Evolutionary conservation across 2,329 filamentous ascomycete species (phyloP), one percentile per base, ranked within the genome.

Genomic region (Colletotrichum spaethianum): DNA sequence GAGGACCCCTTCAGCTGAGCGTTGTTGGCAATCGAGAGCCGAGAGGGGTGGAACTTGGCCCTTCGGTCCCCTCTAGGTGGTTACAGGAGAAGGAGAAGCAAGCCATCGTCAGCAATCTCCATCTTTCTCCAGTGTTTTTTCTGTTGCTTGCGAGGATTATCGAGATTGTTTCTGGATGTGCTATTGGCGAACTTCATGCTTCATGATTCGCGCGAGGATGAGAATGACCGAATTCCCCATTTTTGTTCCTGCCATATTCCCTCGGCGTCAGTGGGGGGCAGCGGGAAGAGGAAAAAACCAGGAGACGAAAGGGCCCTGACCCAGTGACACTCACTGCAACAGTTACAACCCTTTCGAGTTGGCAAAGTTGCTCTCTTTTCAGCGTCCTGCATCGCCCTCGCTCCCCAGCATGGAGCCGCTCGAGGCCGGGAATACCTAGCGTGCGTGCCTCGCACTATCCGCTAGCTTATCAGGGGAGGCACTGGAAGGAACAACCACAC

Each of bases 151-250:
- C 65, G 40, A 68, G 59, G 69, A 70, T 67, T 50, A 36, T 60
- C 53, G 52, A 57, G 50, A 59, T 64, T 42, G 59, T 56, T 50
- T 36, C 56, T 56, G 52, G 26, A 63, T 59, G 36, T 38, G 57
- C 53, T 44, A 63, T 59, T 44, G 57, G 44, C 36, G 36, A 63
- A 23, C 12, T 28, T 38, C 60, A 63, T 63, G 46, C 38, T 64
- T 48, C 59, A 70, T 64, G 70, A 72, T 72, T 72, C 53, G 65
- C 65, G 53, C 31, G 65, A 69, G 59, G 65, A 70, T 64, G 38
- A n/a, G 31, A 55, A 60, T 72, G 70, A 64, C 70, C 59, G 53
- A 64, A 70, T 70, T 64, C 66, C 28, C 66, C 65, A 60, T 70
- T 50, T 69, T 72, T 72, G 59, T 63, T 61, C 57, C 52, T 72